Evolutionary conservation across 805 yeast genomes (phyloP).

Genomic region (Wickerhamomyces pijperi): DNA sequence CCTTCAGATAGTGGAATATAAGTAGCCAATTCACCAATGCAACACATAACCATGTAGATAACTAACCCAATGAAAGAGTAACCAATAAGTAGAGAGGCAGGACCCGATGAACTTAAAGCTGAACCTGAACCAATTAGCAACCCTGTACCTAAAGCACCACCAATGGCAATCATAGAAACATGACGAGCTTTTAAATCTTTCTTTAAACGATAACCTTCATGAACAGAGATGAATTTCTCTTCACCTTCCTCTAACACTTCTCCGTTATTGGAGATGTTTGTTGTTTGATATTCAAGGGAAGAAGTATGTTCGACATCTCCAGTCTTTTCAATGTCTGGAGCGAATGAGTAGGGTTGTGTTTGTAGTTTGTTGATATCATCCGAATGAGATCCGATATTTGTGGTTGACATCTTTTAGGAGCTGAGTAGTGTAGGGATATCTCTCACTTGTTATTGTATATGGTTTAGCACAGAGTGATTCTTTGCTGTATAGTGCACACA

Average conservation of each 20-base stretch:
- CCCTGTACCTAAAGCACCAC: slow-evolving; percentile 77
- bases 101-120: slow-evolving; percentile 50
- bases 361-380: too few species aligned
- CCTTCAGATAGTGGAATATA: slow-evolving; percentile 59
- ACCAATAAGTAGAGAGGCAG: slow-evolving; percentile 55
- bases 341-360: neutral
- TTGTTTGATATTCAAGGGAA: neutral
- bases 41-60: slow-evolving; percentile 56
- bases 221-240: slow-evolving; percentile 6
- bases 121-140: slow-evolving; percentile 53
- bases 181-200: slow-evolving; percentile 58
- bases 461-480: too few species aligned
- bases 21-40: slow-evolving; percentile 79
- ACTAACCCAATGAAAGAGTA: slow-evolving; percentile 57
- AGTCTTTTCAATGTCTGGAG: neutral
- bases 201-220: slow-evolving; percentile 17
- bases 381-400: too few species aligned
- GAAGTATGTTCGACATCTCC: too few species aligned
- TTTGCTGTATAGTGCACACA: too few species aligned
- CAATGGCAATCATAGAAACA: slow-evolving; percentile 66
- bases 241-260: neutral
- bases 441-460: too few species aligned
- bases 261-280: neutral
- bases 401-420: too few species aligned
- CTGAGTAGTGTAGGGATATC: too few species aligned